Evolutionary conservation across 148 eudicot genomes (phyloP), one percentile per base, ranked within the genome.

Genomic region (Silene latifolia): DNA sequence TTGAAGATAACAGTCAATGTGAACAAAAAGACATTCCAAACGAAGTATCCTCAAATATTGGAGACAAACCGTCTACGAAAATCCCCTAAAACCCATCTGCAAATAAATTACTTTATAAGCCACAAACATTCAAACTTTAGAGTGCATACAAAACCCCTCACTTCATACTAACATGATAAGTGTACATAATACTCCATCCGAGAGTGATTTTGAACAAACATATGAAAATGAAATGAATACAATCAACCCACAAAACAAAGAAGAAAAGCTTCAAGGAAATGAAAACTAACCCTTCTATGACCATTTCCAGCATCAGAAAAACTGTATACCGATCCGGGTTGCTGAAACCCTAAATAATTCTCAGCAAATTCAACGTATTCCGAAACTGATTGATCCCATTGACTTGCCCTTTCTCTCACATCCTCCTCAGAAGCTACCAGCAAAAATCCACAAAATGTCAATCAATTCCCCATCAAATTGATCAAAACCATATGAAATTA

Each of bases 301-400:
- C 91, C 98, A 77, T 80, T 79, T 54, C 91, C 90, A 62, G 93
- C 92, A 80, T 91, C 95, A 18, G 83, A 6, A 68, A 94, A 90
- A 15, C 86, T 81, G 77, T 94, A 94, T 48, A 90, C 82, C 20
- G 98, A 91, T 13, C 82, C 87, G 20, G 91, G 91, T 71, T 92
- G 97, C 48, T 95, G 93, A 86, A 90, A 90, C 84, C 96, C 98
- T 68, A 92, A 78, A 77, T 90, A 86, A 5, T 74, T 80, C 83
- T 95, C 96, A 0, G 96, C 93, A 75, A 92, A 83, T 27, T 87
- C 86, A 27, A 95, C 72, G 75, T 95, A 95, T 12, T 95, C 97
- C 10, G 86, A 66, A 67, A 85, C 89, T 15, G 93, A 83, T 74
- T 90, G 97, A 80, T 95, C 98, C 98, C 98, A 92, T 68, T 86